These are phyloP conservation scores for Peribolospora baueri DNA, from an alignment of 768 basidiomycete genomes.

Conservation along the genomic window DNA sequence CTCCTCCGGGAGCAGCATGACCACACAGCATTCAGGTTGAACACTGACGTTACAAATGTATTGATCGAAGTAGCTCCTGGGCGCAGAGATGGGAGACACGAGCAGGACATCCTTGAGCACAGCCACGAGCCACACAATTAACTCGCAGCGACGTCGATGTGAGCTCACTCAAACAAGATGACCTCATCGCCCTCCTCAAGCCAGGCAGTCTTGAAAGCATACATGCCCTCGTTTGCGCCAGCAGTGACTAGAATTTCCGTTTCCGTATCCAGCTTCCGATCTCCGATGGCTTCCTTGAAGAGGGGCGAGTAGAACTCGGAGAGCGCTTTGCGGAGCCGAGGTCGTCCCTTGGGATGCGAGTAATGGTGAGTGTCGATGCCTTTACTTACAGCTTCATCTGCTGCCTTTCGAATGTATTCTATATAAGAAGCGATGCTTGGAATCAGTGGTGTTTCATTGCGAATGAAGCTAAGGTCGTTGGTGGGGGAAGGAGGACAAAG, in stretches of 20 bases:
- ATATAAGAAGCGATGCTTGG: too few relatives aligned
- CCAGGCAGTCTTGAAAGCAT: constrained; percentile 64
- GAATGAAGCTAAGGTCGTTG: too few relatives aligned
- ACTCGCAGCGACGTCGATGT: background rate
- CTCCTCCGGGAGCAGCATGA: too few relatives aligned
- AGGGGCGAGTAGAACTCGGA: constrained; percentile 47
- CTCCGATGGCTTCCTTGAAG: constrained; percentile 27
- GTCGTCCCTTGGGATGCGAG: constrained; percentile 40
- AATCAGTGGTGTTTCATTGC: too few relatives aligned
- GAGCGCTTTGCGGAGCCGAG: constrained; percentile 68
- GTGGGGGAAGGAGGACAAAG: too few relatives aligned
- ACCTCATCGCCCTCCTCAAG: constrained; percentile 83
- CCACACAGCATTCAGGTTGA: too few relatives aligned
- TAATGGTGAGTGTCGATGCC: constrained; percentile 53
- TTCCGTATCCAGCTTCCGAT: constrained; percentile 50
- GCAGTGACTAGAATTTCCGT: constrained; percentile 80
- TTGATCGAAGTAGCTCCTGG: constrained; percentile 6
- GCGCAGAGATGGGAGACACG: too few relatives aligned
- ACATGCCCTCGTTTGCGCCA: constrained; percentile 94
- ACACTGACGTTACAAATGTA: constrained; percentile 12
- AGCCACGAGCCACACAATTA: too few relatives aligned
- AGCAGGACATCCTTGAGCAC: too few relatives aligned
- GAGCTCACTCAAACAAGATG: constrained; percentile 66
- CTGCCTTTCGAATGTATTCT: constrained; percentile 37
- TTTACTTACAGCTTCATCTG: constrained; percentile 35